phyloP scores from a whole-genome alignment of 352 stramenopile species.

The Phytopythium ostracodes region DNA sequence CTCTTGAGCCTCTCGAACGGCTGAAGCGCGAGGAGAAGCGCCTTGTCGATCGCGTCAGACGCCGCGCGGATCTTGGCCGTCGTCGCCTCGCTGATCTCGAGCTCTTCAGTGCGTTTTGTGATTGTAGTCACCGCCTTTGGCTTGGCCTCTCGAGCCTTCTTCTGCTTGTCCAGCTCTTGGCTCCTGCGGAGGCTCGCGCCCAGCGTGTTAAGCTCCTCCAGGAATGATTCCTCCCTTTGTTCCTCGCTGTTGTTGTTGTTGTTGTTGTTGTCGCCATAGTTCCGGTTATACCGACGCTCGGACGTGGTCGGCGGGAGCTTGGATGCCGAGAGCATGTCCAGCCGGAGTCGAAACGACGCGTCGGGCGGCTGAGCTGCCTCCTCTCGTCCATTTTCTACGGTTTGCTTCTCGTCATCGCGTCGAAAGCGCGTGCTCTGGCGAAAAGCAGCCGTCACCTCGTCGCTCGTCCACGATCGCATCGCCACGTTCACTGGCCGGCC shows the following conservation, averaged over 20 bases:
- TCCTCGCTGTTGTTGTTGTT: slow-evolving; percentile 9
- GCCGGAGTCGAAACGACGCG: neutral
- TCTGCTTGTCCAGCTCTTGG: slow-evolving; percentile 12
- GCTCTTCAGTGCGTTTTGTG: slow-evolving; percentile 4
- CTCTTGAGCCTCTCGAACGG: slow-evolving; percentile 39
- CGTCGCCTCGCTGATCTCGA: slow-evolving; percentile 15
- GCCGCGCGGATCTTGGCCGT: slow-evolving; percentile 27
- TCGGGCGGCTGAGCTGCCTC: neutral
- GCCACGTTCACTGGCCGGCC: neutral
- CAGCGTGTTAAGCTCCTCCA: slow-evolving; percentile 33
- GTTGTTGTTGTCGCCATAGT: neutral
- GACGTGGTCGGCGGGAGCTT: neutral
- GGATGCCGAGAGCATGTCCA: neutral
- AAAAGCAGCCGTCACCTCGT: slow-evolving; percentile 25
- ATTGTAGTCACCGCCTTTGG: neutral
- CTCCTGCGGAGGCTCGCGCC: slow-evolving; percentile 14
- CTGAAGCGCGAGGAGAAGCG: slow-evolving; percentile 39
- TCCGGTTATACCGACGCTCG: neutral
- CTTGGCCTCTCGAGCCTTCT: slow-evolving; percentile 7
- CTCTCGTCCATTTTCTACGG: neutral
- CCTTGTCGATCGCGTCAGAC: slow-evolving; percentile 38
- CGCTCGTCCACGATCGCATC: slow-evolving; percentile 19
- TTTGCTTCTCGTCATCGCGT: neutral
- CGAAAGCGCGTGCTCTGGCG: slow-evolving; percentile 33
- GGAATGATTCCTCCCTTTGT: slow-evolving; percentile 43